A percentile compares a stretch with the other conserved stretches of the same genome.
Conservation (phyloP, 495 filamentous ascomycete genomes). For the Cryomyces minteri region DNA sequence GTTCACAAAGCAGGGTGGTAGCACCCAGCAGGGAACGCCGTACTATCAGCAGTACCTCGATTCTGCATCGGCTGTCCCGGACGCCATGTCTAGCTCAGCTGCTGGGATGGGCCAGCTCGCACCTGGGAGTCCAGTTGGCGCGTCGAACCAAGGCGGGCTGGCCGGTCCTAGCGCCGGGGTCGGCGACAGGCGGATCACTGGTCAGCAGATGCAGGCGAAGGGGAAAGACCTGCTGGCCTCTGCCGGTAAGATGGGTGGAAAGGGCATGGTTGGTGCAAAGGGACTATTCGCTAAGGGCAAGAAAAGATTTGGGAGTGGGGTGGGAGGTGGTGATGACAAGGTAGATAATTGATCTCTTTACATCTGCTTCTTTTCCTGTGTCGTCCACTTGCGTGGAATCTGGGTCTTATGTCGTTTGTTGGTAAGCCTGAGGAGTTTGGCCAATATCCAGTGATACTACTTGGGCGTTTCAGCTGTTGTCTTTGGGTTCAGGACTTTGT, state of each 20-base stretch:
- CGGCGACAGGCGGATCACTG: slow-evolving; percentile 19
- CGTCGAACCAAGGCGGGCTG: neutral
- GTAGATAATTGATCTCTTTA: slow-evolving; percentile 44
- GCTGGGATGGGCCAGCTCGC: neutral
- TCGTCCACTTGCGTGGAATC: neutral
- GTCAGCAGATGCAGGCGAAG: slow-evolving; percentile 31
- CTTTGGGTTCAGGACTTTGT: neutral
- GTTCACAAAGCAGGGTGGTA: slow-evolving; percentile 23
- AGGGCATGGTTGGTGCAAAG: slow-evolving; percentile 60
- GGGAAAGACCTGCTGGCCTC: slow-evolving; percentile 74
- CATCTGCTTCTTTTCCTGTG: slow-evolving; percentile 3
- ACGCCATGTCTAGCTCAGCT: neutral
- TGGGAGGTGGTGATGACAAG: slow-evolving; percentile 41
- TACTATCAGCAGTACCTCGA: slow-evolving; percentile 33
- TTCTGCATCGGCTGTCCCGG: neutral
- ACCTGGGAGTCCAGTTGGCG: neutral
- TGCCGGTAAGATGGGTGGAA: slow-evolving; percentile 52
- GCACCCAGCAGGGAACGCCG: slow-evolving; percentile 21
- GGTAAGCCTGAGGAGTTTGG: neutral
- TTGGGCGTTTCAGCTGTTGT: neutral
- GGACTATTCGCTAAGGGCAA: slow-evolving; percentile 74
- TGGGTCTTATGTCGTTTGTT: neutral
- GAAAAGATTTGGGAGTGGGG: slow-evolving; percentile 46
- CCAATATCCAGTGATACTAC: neutral
- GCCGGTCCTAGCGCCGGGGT: neutral